These are phyloP conservation scores for Lachnellula subtilissima DNA, from an alignment of 2,329 filamentous ascomycete species.

Conservation along the genomic window DNA sequence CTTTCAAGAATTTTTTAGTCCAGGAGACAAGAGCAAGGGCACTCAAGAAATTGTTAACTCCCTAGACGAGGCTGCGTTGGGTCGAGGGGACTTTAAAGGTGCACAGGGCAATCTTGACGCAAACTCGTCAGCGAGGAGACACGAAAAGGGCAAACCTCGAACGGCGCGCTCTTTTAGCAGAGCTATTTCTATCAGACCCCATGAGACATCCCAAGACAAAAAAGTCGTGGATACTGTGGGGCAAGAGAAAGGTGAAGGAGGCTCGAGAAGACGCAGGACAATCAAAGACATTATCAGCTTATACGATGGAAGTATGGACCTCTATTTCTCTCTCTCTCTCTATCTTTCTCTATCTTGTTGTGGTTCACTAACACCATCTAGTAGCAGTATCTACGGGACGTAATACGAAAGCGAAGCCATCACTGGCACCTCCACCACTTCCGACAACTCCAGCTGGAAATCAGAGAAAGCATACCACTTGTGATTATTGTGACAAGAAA, in stretches of 20 bases:
- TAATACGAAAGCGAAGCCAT: slow-evolving; percentile 7
- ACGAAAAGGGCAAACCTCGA: not conserved
- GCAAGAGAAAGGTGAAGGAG: not conserved
- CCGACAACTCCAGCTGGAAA: not conserved
- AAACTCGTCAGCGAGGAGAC: not conserved
- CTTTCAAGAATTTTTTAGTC: slow-evolving; percentile 20
- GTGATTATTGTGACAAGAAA: not conserved
- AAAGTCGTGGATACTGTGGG: not conserved
- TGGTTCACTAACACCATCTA: not conserved
- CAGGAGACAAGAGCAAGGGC: not conserved
- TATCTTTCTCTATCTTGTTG: not conserved
- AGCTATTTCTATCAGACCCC: not conserved
- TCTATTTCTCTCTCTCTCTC: not conserved
- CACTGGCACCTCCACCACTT: not conserved
- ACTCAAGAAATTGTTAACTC: slow-evolving; percentile 4
- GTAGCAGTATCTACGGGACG: slow-evolving; percentile 11
- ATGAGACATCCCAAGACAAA: not conserved
- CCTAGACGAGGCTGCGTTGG: not conserved
- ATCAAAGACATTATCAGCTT: slow-evolving; percentile 24
- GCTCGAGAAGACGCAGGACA: slow-evolving; percentile 8
- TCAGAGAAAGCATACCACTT: not conserved
- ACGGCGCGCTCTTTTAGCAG: slow-evolving; percentile 1
- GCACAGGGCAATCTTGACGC: too few species aligned
- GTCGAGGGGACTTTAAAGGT: not conserved
- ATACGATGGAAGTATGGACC: slow-evolving; percentile 23